Evolutionary conservation across 768 basidiomycete genomes (phyloP), one percentile per base, ranked within the genome.

Genomic region (Coprinopsis sp.): DNA sequence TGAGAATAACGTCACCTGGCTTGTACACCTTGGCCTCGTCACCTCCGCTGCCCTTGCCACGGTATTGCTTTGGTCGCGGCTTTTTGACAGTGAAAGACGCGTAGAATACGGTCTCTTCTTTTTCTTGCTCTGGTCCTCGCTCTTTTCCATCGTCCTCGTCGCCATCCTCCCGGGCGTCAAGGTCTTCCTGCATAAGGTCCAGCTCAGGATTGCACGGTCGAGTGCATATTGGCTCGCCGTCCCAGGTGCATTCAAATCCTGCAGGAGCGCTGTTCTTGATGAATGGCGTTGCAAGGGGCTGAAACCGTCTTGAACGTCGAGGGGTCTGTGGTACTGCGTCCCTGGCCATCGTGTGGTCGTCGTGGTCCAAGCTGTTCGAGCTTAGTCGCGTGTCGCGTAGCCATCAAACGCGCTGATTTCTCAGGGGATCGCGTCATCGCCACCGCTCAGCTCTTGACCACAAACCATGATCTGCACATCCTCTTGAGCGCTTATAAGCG

Each of bases 1-100:
- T 69, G 28, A 81, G 70, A 2, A 90, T 77, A 0, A 83, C 80
- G 58, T 89, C 84, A 1, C 87, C 88, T 5, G 86, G 62, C 2
- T 54, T 60, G 55, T 76, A 89, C 11, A 54, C 58, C 25, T 62
- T 52, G 14, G 51, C 36, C 25, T 49, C 54, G n/a, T 62, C 51
- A 22, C 39, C 53, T 21, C 44, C 43, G 42, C 53, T 50, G 25
- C 54, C 51, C 51, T 51, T 57, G 5, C 60, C 58, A 11, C 64
- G 58, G 34, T 55, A 62, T 23, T 49, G 53, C 16, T 58, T 51
- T 3, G 58, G 46, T 25, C 57, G 61, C 34, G 56, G 56, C n/a
- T 48, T 50, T 52, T 60, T 64, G 59, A 69, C 66, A 28, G 50
- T 48, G 39, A 71, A 66, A 0, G 59, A 54, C 21, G 58, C 52